Percentiles rank a stretch among this genome's conserved stretches.
phyloP scores from a whole-genome alignment of 345 rosid genomes.

The Bruguiera gymnorhiza region DNA sequence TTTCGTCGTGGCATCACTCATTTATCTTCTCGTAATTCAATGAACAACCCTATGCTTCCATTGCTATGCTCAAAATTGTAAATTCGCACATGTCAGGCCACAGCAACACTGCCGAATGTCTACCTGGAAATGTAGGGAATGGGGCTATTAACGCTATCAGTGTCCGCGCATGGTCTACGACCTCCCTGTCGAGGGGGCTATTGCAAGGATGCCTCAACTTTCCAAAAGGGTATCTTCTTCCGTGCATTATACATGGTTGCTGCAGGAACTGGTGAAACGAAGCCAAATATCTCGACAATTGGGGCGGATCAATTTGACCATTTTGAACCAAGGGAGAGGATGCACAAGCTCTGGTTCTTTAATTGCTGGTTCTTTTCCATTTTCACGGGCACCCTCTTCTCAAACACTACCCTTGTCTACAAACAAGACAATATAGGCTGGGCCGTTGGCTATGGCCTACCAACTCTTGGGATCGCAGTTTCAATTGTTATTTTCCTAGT shows the following conservation, averaged over 20 bases:
- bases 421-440: conserved; percentile 51
- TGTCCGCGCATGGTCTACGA: conserved; percentile 40
- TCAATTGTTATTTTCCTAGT: conserved; percentile 40
- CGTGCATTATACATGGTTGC: conserved; percentile 47
- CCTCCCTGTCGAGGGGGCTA: conserved; percentile 47
- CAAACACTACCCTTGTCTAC: conserved; percentile 50
- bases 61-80: no score
- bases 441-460: conserved; percentile 46
- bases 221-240: conserved; percentile 45
- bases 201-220: conserved; percentile 24
- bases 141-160: conserved; percentile 44
- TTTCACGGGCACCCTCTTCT: conserved; percentile 54
- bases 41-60: not conserved
- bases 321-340: conserved; percentile 48
- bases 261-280: conserved; percentile 53
- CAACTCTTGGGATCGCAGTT: conserved; percentile 38
- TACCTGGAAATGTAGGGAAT: conserved; percentile 38
- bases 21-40: conserved; percentile 39
- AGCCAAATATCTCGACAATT: conserved; percentile 62
- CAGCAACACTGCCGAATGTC: no score
- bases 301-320: conserved; percentile 73
- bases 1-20: conserved; percentile 38
- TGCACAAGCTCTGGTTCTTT: conserved; percentile 59
- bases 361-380: conserved; percentile 71
- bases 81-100: no score